phyloP scores from a whole-genome alignment of 1,139 yeast genomes.

The Casaregolazyma lundiana region DNA sequence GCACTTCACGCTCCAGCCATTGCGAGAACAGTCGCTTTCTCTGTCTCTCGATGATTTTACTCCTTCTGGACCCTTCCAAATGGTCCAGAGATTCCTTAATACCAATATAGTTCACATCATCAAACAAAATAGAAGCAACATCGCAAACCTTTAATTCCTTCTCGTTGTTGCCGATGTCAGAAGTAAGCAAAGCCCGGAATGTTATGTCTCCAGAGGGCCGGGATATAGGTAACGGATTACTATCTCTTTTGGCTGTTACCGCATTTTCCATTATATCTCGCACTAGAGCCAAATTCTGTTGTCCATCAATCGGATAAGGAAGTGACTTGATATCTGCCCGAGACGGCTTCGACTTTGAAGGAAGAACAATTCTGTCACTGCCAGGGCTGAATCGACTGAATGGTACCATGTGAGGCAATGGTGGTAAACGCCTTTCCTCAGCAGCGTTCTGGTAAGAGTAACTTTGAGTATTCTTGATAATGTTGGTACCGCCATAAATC shows the following conservation, averaged over 20 bases:
- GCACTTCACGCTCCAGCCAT: conserved; percentile 56
- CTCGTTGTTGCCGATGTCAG: background rate
- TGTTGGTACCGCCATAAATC: conserved; percentile 46
- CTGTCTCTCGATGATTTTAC: conserved; percentile 36
- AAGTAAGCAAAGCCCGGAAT: conserved; percentile 16
- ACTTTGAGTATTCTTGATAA: conserved; percentile 20
- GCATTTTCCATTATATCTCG: conserved; percentile 6
- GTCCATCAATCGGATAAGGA: background rate
- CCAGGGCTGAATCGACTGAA: conserved; percentile 22
- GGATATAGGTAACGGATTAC: conserved; percentile 8
- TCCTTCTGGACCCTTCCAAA: conserved; percentile 22
- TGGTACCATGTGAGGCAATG: conserved; percentile 16
- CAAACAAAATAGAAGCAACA: conserved; percentile 57
- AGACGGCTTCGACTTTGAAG: background rate
- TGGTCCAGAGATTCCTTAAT: conserved; percentile 7
- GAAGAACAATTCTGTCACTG: conserved; percentile 12
- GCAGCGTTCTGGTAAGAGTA: conserved; percentile 24
- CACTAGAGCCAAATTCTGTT: background rate
- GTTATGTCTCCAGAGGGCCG: conserved; percentile 17
- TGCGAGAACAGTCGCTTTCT: conserved; percentile 45
- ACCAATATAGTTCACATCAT: conserved; percentile 31
- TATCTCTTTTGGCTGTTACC: background rate
- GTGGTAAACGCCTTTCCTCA: conserved; percentile 23
- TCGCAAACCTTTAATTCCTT: conserved; percentile 39
- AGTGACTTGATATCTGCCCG: background rate